Base-by-base conservation (phyloP, 306 rosid genomes). In the Rosa lucieae region DNA sequence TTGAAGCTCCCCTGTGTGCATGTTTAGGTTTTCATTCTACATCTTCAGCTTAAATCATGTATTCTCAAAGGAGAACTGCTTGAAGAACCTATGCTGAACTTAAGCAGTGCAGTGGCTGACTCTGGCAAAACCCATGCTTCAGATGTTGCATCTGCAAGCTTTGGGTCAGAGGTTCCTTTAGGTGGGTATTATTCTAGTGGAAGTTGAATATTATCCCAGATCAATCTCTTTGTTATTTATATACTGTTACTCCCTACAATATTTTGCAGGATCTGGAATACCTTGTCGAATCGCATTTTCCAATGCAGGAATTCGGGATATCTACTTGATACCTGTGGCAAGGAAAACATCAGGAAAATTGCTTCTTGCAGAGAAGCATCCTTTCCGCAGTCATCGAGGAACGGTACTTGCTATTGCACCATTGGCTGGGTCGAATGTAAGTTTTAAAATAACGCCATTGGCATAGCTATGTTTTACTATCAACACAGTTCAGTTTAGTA, bases 271-370 rank as follows among this genome's bases (percentile, higher is more conserved):
- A 51, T 86, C 89, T 52, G 98, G 94, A 75, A 74, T 90, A 56
- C 87, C 97, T 65, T 93, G 98, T 77, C 81, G 76, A 77, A 93
- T 93, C 77, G 88, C 94, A 77, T 93, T 93, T 88, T 93, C 98
- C 79, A 88, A 82, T 78, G 92, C 97, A 5, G 94, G 88, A 80
- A 77, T 88, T 76, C 85, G 98, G 84, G 94, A 93, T 82, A 77
- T 91, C 78, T 93, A 83, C 76, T 23, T 89, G 71, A 84, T 91
- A 75, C 92, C 97, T 17, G 81, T 82, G 82, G 82, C 87, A 21
- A 80, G 74, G 75, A 89, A 86, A 82, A 87, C 67, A 59, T 55
- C 48, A 35, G 97, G 98, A 66, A 89, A 90, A 66, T 75, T 91
- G 79, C 89, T 93, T 79, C 98, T 93, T 23, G 75, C 86, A 3